Evolutionary conservation across 129 eudicot species (phyloP), one percentile per base, ranked within the genome.

Genomic region (Artemisia annua): DNA sequence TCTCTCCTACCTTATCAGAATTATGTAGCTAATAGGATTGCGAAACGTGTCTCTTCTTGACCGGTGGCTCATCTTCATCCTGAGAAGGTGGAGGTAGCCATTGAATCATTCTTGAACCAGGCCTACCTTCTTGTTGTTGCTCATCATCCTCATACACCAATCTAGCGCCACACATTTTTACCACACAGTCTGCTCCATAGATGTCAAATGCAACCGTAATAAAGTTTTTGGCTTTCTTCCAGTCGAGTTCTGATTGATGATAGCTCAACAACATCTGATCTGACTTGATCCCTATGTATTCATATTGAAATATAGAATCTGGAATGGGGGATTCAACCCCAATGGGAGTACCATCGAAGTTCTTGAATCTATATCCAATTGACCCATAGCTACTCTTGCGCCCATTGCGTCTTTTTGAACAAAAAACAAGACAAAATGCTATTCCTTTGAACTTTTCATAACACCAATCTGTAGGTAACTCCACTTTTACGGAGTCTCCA

Each of bases 161-260:
- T 70, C 81, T 77, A 8, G 55, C 81, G 39, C 81, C 81, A 70
- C 81, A 77, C 66, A 62, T 77, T 71, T 70, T 77, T 76, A 77
- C 81, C 81, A 70, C 61, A 62, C 81, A 77, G 63, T 77, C 76
- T 39, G 71, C 39, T 19, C 76, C 81, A 39, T 70, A 77, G 20
- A 77, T 46, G 2, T 77, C 76, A 77, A 77, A 77, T 2, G 76
- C 49, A 62, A 77, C 71, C 39, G 50, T 32, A 51, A 77, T 39
- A 57, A 32, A 70, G 2, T 62, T 4, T 24, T 35, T 49, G 7
- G 76, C 81, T 61, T 15, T 77, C 50, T 63, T 52, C 81, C 76
- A 77, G 24, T 77, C 76, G 5, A 71, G 76, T 20, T 63, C 58
- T 52, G 81, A 77, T 51, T 70, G 49, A 18, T 70, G 56, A 70